phyloP scores from a whole-genome alignment of 352 stramenopile species.

The Pythium dissotocum region DNA sequence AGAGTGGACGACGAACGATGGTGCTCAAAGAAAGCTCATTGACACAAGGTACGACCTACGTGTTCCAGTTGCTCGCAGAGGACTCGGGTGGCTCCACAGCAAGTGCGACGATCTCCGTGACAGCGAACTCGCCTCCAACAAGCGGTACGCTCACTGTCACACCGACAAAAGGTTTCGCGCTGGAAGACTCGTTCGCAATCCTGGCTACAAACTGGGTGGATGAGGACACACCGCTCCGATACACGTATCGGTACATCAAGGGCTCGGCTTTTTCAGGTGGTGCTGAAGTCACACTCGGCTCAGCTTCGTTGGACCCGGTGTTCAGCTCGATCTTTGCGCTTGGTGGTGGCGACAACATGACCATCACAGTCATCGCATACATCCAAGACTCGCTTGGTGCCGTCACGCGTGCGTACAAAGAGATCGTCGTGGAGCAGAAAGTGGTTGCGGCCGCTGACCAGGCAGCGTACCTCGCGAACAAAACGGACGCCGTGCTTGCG shows the following conservation, averaged over 20 bases:
- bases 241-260: constrained; percentile 79
- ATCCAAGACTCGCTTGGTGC: constrained; percentile 57
- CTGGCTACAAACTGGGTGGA: constrained; percentile 64
- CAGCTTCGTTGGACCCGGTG: constrained; percentile 49
- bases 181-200: constrained; percentile 57
- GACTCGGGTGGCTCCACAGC: constrained; percentile 44
- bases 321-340: constrained; percentile 53
- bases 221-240: constrained; percentile 61
- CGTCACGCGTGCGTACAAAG: constrained; percentile 43
- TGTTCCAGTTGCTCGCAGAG: constrained; percentile 49
- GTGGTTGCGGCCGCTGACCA: constrained; percentile 43
- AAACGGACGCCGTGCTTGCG: constrained; percentile 49
- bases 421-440: constrained; percentile 53
- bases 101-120: constrained; percentile 44
- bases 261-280: constrained; percentile 46
- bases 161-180: constrained; percentile 42
- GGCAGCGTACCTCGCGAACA: constrained; percentile 54
- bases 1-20: constrained; percentile 44
- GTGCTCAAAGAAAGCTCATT: constrained; percentile 48
- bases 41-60: constrained; percentile 43
- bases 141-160: constrained; percentile 48
- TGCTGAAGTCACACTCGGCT: constrained; percentile 51
- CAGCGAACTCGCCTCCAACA: constrained; percentile 51
- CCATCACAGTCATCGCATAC: constrained; percentile 65
- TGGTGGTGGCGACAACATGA: constrained; percentile 59